phyloP scores from a whole-genome alignment of 1,139 yeast genomes.

The Yamadazyma sp. region DNA sequence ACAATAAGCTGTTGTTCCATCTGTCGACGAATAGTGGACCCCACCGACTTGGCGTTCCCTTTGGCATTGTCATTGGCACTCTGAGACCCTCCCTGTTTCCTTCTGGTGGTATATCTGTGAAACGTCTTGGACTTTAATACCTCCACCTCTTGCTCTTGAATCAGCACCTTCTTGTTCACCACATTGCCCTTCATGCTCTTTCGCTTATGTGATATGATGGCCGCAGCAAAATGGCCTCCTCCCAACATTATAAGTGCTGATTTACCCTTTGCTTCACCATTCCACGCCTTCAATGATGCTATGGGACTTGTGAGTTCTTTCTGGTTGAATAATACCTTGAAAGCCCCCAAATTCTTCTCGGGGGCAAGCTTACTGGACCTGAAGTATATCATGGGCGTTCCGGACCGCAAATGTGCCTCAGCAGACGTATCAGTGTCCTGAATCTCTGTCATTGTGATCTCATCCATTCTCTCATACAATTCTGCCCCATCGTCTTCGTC shows the following conservation, averaged over 20 bases:
- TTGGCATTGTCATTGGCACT: constrained; percentile 87
- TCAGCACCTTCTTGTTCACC: constrained; percentile 39
- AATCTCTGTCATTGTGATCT: constrained; percentile 10
- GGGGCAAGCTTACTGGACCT: constrained; percentile 45
- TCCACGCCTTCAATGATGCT: constrained; percentile 37
- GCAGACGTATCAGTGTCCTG: constrained; percentile 5
- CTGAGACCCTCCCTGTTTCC: constrained; percentile 98
- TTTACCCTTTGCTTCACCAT: constrained; percentile 26
- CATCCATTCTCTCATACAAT: constrained; percentile 14
- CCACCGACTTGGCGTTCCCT: constrained; percentile 97
- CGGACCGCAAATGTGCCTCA: constrained; percentile 51
- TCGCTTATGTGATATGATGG: constrained; percentile 75
- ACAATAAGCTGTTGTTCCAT: constrained; percentile 81
- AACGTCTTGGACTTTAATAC: constrained; percentile 79
- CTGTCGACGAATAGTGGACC: constrained; percentile 83
- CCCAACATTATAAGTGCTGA: constrained; percentile 92
- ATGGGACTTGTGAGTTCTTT: constrained; percentile 39
- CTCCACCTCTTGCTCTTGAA: constrained; percentile 61
- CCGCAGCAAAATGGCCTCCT: constrained; percentile 98
- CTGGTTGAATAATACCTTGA: constrained; percentile 60
- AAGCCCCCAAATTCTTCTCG: constrained; percentile 61
- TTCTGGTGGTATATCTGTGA: constrained; percentile 92
- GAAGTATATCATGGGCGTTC: constrained; percentile 62
- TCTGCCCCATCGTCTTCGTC: constrained; percentile 26
- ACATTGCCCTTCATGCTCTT: constrained; percentile 55